Percentiles rank a stretch among this genome's conserved stretches.
Evolutionary conservation across 331 rosid species (phyloP).

Genomic region (Malus hybrid): DNA sequence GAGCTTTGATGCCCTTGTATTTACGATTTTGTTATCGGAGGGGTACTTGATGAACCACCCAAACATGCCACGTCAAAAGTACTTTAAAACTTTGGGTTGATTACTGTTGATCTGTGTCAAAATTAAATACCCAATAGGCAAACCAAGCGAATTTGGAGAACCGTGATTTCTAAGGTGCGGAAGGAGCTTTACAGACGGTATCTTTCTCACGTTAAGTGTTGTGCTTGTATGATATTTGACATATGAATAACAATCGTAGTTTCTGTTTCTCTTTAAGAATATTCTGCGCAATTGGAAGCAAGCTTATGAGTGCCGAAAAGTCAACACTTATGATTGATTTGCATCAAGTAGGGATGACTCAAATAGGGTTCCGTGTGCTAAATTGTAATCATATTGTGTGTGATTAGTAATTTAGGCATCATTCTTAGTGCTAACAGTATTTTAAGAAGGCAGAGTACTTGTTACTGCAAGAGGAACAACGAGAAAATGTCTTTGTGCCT

Average conservation of each 20-base stretch:
- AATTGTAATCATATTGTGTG: background rate
- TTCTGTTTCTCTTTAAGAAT: constrained; percentile 34
- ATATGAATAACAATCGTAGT: background rate
- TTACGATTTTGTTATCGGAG: no score
- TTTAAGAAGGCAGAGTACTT: background rate
- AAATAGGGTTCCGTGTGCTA: background rate
- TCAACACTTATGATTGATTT: constrained; percentile 94
- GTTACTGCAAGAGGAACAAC: background rate
- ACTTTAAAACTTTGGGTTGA: no score
- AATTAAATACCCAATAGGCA: no score
- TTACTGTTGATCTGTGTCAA: no score
- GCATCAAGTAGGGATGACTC: constrained; percentile 83
- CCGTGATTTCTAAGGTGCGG: no score
- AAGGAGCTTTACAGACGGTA: background rate
- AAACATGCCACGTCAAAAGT: no score
- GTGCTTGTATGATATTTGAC: background rate
- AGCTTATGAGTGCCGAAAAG: constrained; percentile 81
- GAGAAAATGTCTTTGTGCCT: constrained; percentile 50
- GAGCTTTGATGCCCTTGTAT: no score
- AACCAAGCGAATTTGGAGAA: no score
- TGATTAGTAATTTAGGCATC: constrained; percentile 1
- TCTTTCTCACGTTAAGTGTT: background rate
- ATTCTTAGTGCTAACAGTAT: background rate
- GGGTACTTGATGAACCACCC: no score
- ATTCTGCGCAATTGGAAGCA: constrained; percentile 91